These are phyloP conservation scores for Nannizzia gypsea DNA, from an alignment of 2,329 filamentous ascomycete species.

Conservation along the genomic window DNA sequence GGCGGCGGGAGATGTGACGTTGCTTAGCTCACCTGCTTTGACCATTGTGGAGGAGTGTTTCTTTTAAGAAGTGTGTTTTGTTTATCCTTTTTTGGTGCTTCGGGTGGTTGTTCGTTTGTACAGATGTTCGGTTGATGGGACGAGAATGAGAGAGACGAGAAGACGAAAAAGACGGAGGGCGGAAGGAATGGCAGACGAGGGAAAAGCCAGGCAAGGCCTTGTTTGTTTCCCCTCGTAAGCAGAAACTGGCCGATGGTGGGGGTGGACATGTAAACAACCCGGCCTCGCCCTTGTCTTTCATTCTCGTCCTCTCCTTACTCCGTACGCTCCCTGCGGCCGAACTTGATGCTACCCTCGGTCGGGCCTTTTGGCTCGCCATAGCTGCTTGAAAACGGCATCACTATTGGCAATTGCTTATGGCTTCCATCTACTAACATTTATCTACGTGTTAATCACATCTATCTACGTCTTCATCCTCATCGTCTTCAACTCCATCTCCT, in stretches of 20 bases:
- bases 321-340: too few species aligned
- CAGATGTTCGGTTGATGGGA: background rate
- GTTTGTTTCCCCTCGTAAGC: background rate
- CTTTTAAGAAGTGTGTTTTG: too few species aligned
- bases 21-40: conserved; percentile 69
- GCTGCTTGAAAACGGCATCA: too few species aligned
- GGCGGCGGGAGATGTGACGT: conserved; percentile 3
- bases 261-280: conserved; percentile 3
- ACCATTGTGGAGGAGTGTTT: conserved; percentile 88
- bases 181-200: too few species aligned
- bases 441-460: background rate
- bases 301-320: background rate
- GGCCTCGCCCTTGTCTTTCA: background rate
- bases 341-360: too few species aligned
- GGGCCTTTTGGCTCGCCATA: too few species aligned
- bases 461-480: background rate
- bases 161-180: background rate
- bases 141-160: background rate
- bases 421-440: background rate
- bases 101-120: background rate
- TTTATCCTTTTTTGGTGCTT: conserved; percentile 16
- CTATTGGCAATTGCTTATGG: background rate
- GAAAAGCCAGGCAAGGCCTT: background rate
- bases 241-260: background rate
- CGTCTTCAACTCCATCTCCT: background rate